A percentile compares a stretch with the other conserved stretches of the same genome.
These are phyloP conservation scores for Xylaria curta DNA, from an alignment of 495 filamentous ascomycete genomes.

Conservation along the genomic window DNA sequence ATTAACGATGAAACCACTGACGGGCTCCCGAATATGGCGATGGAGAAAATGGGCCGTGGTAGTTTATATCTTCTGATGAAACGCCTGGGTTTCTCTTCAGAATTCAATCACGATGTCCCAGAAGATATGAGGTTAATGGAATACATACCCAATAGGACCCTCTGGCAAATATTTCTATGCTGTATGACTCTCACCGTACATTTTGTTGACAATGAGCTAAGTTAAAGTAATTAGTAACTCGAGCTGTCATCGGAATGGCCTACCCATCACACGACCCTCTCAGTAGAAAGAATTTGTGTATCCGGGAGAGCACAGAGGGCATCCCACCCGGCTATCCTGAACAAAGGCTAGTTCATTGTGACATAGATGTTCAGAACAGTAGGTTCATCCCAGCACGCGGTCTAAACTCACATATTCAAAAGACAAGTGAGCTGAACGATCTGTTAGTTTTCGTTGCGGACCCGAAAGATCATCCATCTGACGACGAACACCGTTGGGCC, in stretches of 20 bases:
- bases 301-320: neutral
- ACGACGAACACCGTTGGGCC: slow-evolving; percentile 4
- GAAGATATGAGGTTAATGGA: neutral
- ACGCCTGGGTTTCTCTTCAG: neutral
- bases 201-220: neutral
- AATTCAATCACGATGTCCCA: too few species aligned
- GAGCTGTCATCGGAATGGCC: slow-evolving; percentile 16
- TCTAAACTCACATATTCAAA: neutral
- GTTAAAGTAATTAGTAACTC: slow-evolving; percentile 3
- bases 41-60: slow-evolving; percentile 21
- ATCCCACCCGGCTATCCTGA: neutral
- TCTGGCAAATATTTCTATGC: slow-evolving; percentile 24
- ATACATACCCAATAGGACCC: slow-evolving; percentile 20
- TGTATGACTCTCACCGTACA: slow-evolving; percentile 2
- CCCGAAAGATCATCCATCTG: neutral
- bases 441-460: slow-evolving; percentile 13
- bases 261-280: neutral
- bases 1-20: neutral
- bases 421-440: slow-evolving; percentile 3
- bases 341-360: neutral
- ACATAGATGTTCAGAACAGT: slow-evolving; percentile 23
- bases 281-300: neutral
- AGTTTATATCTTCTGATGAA: neutral
- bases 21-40: neutral
- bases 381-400: neutral